Conservation (phyloP, 2,329 filamentous ascomycete genomes). For the Talaromyces sp. region DNA sequence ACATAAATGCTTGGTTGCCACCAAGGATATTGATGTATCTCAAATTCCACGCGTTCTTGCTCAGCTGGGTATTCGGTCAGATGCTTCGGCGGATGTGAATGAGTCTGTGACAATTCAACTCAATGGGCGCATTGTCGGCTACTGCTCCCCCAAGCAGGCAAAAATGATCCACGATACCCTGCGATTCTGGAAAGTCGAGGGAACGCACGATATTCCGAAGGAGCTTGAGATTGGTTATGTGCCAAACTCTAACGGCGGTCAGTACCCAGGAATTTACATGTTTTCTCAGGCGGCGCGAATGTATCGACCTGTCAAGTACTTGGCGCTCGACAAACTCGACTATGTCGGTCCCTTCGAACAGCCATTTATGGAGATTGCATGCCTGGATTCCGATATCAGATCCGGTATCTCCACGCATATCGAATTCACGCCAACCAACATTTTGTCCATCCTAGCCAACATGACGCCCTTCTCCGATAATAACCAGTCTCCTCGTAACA, state of each 20-base stretch:
- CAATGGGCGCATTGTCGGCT: conserved; percentile 85
- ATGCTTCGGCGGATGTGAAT: conserved; percentile 71
- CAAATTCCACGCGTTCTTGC: conserved; percentile 68
- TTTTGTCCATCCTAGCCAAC: conserved; percentile 94
- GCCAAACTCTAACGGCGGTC: conserved; percentile 81
- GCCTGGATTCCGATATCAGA: conserved; percentile 78
- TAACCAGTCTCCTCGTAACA: conserved; percentile 97
- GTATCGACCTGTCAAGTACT: conserved; percentile 87
- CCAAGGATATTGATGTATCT: conserved; percentile 67
- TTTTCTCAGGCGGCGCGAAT: conserved; percentile 80
- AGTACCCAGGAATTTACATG: conserved; percentile 94
- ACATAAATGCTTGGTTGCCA: conserved; percentile 90
- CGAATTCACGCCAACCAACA: conserved; percentile 91
- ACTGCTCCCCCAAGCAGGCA: conserved; percentile 81
- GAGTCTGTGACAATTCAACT: conserved; percentile 87
- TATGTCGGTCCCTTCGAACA: conserved; percentile 92
- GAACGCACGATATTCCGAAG: conserved; percentile 70
- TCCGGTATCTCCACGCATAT: conserved; percentile 91
- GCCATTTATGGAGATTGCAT: conserved; percentile 96
- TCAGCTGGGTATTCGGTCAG: conserved; percentile 72
- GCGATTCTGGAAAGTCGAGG: conserved; percentile 92
- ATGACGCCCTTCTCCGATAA: conserved; percentile 99
- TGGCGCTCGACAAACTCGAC: conserved; percentile 80
- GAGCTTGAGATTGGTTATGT: conserved; percentile 91
- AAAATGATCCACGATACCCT: conserved; percentile 78